A percentile compares a stretch with the other conserved stretches of the same genome.
Evolutionary conservation across 495 filamentous ascomycete genomes (phyloP).

Genomic region (Tuber umbilicatum): DNA sequence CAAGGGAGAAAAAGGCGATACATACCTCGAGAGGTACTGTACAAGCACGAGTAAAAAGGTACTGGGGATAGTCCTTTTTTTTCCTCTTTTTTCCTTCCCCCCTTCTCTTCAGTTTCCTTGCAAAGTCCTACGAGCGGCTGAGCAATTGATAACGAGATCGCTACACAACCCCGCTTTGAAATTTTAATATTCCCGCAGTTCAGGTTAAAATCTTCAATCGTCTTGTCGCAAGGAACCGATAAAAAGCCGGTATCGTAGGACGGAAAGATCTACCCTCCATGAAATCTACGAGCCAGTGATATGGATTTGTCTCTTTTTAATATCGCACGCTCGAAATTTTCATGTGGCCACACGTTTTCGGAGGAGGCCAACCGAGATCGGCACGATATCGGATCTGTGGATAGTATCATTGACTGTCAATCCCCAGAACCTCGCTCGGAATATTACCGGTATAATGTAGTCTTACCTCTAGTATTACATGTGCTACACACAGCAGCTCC

Average conservation of each 20-base stretch:
- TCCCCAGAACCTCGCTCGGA: background rate
- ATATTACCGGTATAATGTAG: background rate
- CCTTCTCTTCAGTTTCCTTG: background rate
- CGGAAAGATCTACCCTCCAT: background rate
- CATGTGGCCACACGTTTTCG: background rate
- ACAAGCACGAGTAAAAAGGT: background rate
- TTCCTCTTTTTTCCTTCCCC: background rate
- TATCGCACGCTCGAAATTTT: background rate
- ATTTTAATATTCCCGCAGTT: slow-evolving; percentile 6
- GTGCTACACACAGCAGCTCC: background rate
- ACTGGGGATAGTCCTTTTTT: background rate
- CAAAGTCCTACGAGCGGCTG: slow-evolving; percentile 8
- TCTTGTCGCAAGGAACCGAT: background rate
- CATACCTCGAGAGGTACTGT: slow-evolving; percentile 7
- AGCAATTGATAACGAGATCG: slow-evolving; percentile 26
- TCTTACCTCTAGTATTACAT: background rate
- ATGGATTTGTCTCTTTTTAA: background rate
- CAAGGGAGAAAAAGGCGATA: slow-evolving; percentile 6
- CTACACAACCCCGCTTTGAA: slow-evolving; percentile 18
- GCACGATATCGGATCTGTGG: background rate
- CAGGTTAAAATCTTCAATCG: slow-evolving; percentile 14
- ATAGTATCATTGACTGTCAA: background rate
- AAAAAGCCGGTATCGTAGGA: background rate
- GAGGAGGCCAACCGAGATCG: background rate
- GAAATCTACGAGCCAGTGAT: background rate